Conservation (phyloP, 2,329 filamentous ascomycete species). For the Apiospora kogelbergensis region DNA sequence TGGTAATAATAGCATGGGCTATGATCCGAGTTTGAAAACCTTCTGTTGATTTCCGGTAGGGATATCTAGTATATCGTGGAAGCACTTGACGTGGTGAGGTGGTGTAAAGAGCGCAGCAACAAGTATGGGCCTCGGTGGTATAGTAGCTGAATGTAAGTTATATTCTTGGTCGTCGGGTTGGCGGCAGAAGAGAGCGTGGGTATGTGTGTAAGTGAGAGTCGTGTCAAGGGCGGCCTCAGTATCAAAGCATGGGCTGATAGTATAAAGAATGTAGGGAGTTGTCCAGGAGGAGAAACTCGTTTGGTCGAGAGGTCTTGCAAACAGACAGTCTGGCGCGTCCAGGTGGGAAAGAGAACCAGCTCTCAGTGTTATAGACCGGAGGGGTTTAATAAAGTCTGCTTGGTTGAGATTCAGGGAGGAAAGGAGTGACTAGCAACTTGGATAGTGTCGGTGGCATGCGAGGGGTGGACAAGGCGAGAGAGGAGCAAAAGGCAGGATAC, state of each 20-base stretch:
- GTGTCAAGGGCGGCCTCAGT: slow-evolving; percentile 11
- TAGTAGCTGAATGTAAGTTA: not conserved
- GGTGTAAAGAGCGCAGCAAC: not conserved
- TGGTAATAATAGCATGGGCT: slow-evolving; percentile 35
- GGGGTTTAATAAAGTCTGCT: slow-evolving; percentile 39
- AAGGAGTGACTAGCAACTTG: slow-evolving; percentile 52
- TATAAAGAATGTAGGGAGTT: slow-evolving; percentile 43
- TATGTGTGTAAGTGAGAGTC: slow-evolving; percentile 21
- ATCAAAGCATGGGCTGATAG: not conserved
- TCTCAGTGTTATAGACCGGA: slow-evolving; percentile 49
- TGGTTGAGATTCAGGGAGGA: slow-evolving; percentile 33
- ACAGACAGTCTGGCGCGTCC: slow-evolving; percentile 34
- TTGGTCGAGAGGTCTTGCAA: slow-evolving; percentile 22
- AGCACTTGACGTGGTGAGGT: not conserved
- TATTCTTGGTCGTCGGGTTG: slow-evolving; percentile 14
- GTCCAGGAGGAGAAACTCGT: slow-evolving; percentile 42
- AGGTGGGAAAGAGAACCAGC: slow-evolving; percentile 53
- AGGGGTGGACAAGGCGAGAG: slow-evolving; percentile 46
- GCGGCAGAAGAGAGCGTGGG: slow-evolving; percentile 16
- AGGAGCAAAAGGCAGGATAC: slow-evolving; percentile 38
- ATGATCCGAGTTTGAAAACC: slow-evolving; percentile 26
- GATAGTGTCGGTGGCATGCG: slow-evolving; percentile 34
- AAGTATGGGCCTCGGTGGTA: not conserved
- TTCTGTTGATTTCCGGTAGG: slow-evolving; percentile 33
- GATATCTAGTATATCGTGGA: slow-evolving; percentile 8